Conservation (phyloP, 192 early-diverging fungal genomes). For the Backusella macrospora region DNA sequence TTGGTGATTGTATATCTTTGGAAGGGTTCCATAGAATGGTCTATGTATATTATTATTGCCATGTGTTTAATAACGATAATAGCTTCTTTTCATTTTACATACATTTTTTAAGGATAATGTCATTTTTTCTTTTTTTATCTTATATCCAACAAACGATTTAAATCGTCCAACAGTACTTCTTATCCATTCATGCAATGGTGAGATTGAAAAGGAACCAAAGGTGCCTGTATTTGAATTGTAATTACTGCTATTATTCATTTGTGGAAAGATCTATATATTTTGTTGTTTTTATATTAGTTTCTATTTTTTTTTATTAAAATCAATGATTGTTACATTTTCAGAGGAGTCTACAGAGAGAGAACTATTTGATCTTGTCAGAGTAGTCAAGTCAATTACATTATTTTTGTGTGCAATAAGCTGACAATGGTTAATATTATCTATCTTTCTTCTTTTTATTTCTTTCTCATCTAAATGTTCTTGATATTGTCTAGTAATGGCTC, state of each 20-base stretch:
- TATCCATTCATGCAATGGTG: background rate
- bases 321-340: background rate
- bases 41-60: constrained; percentile 37
- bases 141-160: background rate
- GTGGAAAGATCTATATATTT: too few species aligned
- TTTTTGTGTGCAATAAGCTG: background rate
- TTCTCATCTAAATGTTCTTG: constrained; percentile 7
- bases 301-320: too few species aligned
- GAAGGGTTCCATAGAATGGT: constrained; percentile 79
- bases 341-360: background rate
- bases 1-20: constrained; percentile 62
- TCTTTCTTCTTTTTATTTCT: background rate
- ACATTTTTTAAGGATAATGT: background rate
- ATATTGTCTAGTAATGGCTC: background rate
- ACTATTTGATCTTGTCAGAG: background rate
- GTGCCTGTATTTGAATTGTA: too few species aligned
- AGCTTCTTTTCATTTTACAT: too few species aligned
- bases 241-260: too few species aligned
- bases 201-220: background rate
- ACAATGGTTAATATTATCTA: too few species aligned
- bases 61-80: too few species aligned
- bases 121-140: background rate
- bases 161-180: background rate
- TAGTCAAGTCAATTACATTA: background rate
- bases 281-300: too few species aligned